Base-by-base conservation (phyloP, 306 rosid genomes). In the Pachyrhizus erosus region DNA sequence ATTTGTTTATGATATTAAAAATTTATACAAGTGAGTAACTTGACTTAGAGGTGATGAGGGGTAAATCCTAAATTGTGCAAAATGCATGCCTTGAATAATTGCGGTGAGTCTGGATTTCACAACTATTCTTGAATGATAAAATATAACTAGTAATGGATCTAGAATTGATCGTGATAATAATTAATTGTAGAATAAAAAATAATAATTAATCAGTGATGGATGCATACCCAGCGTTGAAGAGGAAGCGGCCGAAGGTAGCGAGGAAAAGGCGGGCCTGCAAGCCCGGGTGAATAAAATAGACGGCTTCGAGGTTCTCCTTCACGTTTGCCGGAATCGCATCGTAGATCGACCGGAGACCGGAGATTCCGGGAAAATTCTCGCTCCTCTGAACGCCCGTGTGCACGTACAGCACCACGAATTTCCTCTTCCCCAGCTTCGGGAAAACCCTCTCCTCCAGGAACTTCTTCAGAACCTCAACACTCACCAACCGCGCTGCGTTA, bases 321-420 rank as follows among this genome's bases (percentile, higher is more conserved):
- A 96, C 96, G 84, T 66, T 64, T 64, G 82, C 51, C 82, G 98
- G 96, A 67, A 93, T 90, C 17, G 96, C 90, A 17, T 96, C 99
- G 88, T 96, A 91, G 86, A 96, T 88, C 10, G 89, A 89, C 37
- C 98, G 87, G 43, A 96, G 82, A 69, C 88, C 87, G 0, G 98
- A 92, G 42, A 93, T 93, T 76, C 98, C 99, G 9, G 97, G 92
- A 6, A 96, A 92, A 86, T 96, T 96, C 86, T 91, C 96, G 85
- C 81, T 77, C 82, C 96, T 80, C 61, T 91, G 93, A 31, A 93
- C 98, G 24, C 89, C 94, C 60, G 90, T 96, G 76, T 96, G 98
- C 11, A 96, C 85, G 83, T 96, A 93, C 65, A 96, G 9, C 83
- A 96, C 90, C 49, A 91, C 65, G 48, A 96, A 96, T 3, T 88